Evolutionary conservation across 108 stramenopile genomes (phyloP).

Genomic region (Ochromonas danica): DNA sequence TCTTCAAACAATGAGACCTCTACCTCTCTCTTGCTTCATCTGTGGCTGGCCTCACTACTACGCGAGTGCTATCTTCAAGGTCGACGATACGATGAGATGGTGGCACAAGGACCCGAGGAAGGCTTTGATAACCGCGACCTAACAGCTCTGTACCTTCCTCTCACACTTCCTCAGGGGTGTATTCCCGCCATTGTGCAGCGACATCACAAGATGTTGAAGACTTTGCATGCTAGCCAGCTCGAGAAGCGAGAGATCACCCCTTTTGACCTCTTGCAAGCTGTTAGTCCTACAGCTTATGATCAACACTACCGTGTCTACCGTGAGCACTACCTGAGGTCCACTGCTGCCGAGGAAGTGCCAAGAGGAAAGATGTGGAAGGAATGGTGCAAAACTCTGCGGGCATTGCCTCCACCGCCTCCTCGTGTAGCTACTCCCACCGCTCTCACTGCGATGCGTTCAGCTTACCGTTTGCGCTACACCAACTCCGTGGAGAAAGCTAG

Average conservation of each 20-base stretch:
- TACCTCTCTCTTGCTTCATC: slow-evolving; percentile 15
- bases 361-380: slow-evolving; percentile 15
- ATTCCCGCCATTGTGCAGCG: slow-evolving; percentile 13
- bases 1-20: slow-evolving; percentile 6
- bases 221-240: slow-evolving; percentile 13
- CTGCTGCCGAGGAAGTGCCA: slow-evolving; percentile 12
- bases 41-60: slow-evolving; percentile 13
- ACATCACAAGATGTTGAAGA: slow-evolving; percentile 16
- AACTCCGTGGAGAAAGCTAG: slow-evolving; percentile 14
- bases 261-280: slow-evolving; percentile 15
- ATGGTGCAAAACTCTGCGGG: slow-evolving; percentile 13
- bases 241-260: slow-evolving; percentile 13
- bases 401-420: slow-evolving; percentile 12
- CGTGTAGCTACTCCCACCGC: slow-evolving; percentile 12
- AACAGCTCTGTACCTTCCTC: slow-evolving; percentile 14
- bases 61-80: slow-evolving; percentile 9
- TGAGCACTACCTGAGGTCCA: slow-evolving; percentile 13
- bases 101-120: slow-evolving; percentile 13
- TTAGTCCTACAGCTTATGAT: slow-evolving; percentile 16
- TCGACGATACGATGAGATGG: slow-evolving; percentile 14
- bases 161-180: slow-evolving; percentile 13
- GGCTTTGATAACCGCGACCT: slow-evolving; percentile 13
- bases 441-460: slow-evolving; percentile 13
- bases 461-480: slow-evolving; percentile 13
- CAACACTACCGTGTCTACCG: slow-evolving; percentile 13